These are phyloP conservation scores for Wolfiporia cocos DNA, from an alignment of 1,284 basidiomycete genomes.

Conservation along the genomic window DNA sequence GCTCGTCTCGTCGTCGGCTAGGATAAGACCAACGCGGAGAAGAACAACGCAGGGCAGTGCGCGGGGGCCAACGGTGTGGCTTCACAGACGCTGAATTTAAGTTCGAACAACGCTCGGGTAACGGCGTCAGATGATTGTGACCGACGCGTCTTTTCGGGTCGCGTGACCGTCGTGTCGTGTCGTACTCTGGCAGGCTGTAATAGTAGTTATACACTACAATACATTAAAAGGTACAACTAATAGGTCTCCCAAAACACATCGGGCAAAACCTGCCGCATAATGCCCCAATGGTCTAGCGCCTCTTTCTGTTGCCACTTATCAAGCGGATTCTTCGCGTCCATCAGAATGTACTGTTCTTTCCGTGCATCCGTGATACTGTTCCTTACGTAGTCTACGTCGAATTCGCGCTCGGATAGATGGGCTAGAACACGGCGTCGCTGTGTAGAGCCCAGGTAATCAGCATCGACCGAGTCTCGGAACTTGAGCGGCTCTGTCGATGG, in stretches of 20 bases:
- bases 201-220: not conserved
- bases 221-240: conserved; percentile 19
- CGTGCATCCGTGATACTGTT: conserved; percentile 27
- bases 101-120: no score
- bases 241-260: conserved; percentile 61
- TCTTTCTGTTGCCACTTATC: conserved; percentile 54
- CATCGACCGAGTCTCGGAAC: conserved; percentile 51
- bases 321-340: conserved; percentile 55
- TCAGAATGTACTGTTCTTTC: conserved; percentile 45
- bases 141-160: not conserved
- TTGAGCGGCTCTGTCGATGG: conserved; percentile 48
- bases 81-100: no score
- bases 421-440: conserved; percentile 49
- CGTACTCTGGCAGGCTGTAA: not conserved
- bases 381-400: conserved; percentile 43
- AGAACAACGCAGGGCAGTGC: no score
- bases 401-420: conserved; percentile 41
- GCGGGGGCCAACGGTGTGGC: no score
- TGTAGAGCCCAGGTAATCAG: conserved; percentile 63
- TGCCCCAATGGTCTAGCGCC: conserved; percentile 69
- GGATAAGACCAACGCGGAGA: no score
- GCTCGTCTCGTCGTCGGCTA: no score
- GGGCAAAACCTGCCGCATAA: conserved; percentile 56
- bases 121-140: no score
- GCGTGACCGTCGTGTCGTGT: not conserved